Conservation (phyloP, 331 rosid genomes). For the Rosa hybrid region DNA sequence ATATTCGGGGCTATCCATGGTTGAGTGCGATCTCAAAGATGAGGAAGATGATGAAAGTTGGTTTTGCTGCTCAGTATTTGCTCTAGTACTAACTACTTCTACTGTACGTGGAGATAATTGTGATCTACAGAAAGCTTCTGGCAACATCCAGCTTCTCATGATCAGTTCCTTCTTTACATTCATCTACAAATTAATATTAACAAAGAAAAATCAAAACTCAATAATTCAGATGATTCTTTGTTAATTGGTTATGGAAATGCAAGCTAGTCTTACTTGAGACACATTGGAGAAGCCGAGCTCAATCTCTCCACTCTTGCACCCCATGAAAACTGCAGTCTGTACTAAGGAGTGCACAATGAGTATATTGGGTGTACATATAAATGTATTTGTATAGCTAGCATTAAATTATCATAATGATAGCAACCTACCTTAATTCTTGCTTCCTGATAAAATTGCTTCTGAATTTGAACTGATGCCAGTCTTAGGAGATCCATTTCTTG, state of each 20-base stretch:
- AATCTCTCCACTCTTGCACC: conserved; percentile 77
- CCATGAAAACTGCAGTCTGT: conserved; percentile 84
- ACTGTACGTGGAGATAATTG: conserved; percentile 19
- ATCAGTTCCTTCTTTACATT: conserved; percentile 44
- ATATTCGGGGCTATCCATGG: conserved; percentile 70
- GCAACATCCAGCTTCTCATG: conserved; percentile 38
- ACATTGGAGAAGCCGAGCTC: conserved; percentile 72
- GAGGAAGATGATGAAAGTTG: conserved; percentile 71
- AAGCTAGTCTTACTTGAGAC: conserved; percentile 48
- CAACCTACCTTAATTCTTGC: conserved; percentile 80
- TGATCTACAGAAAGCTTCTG: conserved; percentile 37
- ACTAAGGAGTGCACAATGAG: not conserved
- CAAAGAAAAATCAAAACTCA: not conserved
- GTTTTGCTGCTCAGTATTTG: conserved; percentile 48
- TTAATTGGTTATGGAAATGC: not conserved
- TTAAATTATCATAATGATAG: not conserved
- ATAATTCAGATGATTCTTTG: not conserved
- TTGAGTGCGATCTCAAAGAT: conserved; percentile 62
- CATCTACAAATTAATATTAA: conserved; percentile 30
- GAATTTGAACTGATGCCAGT: conserved; percentile 49
- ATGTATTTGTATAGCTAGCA: not conserved
- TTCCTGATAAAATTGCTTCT: conserved; percentile 67
- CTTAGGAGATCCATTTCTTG: conserved; percentile 57
- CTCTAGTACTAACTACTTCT: not conserved
- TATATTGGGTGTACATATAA: not conserved